Evolutionary conservation across 805 yeast genomes (phyloP).

Genomic region (Kluyveromyces siamensis): DNA sequence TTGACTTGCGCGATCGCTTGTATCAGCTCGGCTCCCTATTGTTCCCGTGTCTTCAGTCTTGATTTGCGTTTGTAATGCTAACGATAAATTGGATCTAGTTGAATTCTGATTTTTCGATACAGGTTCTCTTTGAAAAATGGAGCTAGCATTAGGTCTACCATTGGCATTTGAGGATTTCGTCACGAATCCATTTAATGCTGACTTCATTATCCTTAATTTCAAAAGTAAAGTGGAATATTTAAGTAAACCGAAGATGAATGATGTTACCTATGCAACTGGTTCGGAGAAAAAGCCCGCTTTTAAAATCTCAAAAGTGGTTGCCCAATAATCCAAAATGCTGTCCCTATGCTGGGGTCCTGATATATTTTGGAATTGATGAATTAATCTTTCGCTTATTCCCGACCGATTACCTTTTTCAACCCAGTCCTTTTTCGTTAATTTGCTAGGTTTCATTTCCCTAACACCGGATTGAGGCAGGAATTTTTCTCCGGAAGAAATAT

Average conservation of each 20-base stretch:
- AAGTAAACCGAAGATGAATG: background rate
- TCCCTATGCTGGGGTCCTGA: background rate
- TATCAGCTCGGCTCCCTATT: background rate
- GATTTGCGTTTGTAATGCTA: conserved; percentile 15
- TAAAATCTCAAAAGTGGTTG: background rate
- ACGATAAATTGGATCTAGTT: conserved; percentile 18
- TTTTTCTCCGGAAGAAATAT: background rate
- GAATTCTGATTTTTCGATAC: conserved; percentile 3
- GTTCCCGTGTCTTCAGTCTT: background rate
- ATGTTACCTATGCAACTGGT: background rate
- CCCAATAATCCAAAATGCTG: background rate
- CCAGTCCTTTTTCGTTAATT: background rate
- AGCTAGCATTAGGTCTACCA: background rate
- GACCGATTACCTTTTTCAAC: no score
- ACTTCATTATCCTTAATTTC: background rate
- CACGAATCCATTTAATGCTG: conserved; percentile 1
- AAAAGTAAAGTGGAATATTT: background rate
- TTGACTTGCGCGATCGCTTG: conserved; percentile 6
- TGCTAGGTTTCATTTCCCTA: background rate
- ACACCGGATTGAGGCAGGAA: background rate
- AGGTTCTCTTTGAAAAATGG: conserved; percentile 7
- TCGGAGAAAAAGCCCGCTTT: background rate
- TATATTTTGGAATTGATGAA: no score
- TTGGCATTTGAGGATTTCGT: background rate
- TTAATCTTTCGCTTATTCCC: background rate